These are phyloP conservation scores for Theileria equi DNA, from an alignment of 169 alveolate genomes.

Conservation along the genomic window DNA sequence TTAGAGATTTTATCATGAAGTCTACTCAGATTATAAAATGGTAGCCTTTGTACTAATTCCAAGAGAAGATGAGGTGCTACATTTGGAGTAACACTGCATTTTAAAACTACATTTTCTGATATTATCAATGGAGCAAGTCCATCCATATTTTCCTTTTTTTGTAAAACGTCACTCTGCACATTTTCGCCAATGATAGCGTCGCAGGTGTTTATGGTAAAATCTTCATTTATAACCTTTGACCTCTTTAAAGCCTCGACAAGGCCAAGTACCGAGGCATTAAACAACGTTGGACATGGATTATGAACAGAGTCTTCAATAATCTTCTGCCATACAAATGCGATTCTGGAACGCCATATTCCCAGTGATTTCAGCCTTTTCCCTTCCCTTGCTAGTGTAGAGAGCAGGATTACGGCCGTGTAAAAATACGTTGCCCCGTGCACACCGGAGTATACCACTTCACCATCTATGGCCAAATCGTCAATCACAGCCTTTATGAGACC, in stretches of 20 bases:
- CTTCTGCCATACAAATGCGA: constrained; percentile 53
- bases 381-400: constrained; percentile 7
- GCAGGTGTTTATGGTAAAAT: not conserved
- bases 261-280: constrained; percentile 8
- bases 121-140: not conserved
- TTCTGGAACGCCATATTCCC: constrained; percentile 50
- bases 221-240: constrained; percentile 9
- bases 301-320: constrained; percentile 22
- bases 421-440: constrained; percentile 35
- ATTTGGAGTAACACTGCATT: not conserved
- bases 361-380: constrained; percentile 12
- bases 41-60: constrained; percentile 60
- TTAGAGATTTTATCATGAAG: constrained; percentile 44
- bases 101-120: not conserved
- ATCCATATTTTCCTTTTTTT: not conserved
- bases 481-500: constrained; percentile 6
- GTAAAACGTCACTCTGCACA: not conserved
- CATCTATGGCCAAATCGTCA: constrained; percentile 47
- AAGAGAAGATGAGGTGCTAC: constrained; percentile 59
- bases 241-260: constrained; percentile 8
- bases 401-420: constrained; percentile 22
- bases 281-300: constrained; percentile 39
- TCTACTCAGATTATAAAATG: constrained; percentile 59
- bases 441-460: constrained; percentile 55
- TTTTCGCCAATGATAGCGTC: not conserved